Percentiles rank a stretch among this genome's conserved stretches.
Evolutionary conservation across 164 flowering plant genomes (phyloP).

Genomic region (Platanus orientalis): DNA sequence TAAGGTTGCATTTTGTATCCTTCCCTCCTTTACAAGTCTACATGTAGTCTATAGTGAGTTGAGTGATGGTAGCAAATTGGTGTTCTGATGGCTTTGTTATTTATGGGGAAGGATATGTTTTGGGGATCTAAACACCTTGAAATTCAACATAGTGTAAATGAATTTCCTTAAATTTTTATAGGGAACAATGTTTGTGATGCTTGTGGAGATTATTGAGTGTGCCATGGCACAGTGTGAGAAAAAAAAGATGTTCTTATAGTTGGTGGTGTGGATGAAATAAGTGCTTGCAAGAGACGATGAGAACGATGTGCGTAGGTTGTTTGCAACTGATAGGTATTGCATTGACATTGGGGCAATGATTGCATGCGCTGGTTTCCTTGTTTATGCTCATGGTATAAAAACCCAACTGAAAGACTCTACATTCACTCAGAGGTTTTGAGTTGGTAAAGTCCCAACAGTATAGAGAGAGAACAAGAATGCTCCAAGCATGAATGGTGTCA

Average conservation of each 20-base stretch:
- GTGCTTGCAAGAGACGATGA: slow-evolving; percentile 95
- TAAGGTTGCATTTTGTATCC: slow-evolving; percentile 8
- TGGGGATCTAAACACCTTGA: no score
- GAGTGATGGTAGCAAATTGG: no score
- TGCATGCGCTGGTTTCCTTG: slow-evolving; percentile 93
- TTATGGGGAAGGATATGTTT: no score
- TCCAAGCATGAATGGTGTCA: slow-evolving; percentile 13
- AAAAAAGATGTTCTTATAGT: slow-evolving; percentile 89
- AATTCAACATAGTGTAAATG: no score
- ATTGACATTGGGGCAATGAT: slow-evolving; percentile 99
- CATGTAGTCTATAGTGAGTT: no score
- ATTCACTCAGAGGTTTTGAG: slow-evolving; percentile 88
- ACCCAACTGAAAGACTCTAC: slow-evolving; percentile 86
- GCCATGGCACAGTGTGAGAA: slow-evolving; percentile 99
- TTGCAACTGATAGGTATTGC: slow-evolving; percentile 89
- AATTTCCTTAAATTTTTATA: slow-evolving; percentile 11
- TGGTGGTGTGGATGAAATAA: slow-evolving; percentile 98
- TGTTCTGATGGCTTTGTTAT: no score
- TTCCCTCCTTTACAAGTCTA: background rate
- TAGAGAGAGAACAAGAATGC: slow-evolving; percentile 64
- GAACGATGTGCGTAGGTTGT: slow-evolving; percentile 78
- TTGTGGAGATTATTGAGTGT: slow-evolving; percentile 95
- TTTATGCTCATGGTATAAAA: slow-evolving; percentile 57
- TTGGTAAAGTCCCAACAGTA: slow-evolving; percentile 86
- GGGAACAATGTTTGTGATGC: slow-evolving; percentile 97